Evolutionary conservation across 2,329 filamentous ascomycete genomes (phyloP).

Genomic region (Aspergillus aculeatinus): DNA sequence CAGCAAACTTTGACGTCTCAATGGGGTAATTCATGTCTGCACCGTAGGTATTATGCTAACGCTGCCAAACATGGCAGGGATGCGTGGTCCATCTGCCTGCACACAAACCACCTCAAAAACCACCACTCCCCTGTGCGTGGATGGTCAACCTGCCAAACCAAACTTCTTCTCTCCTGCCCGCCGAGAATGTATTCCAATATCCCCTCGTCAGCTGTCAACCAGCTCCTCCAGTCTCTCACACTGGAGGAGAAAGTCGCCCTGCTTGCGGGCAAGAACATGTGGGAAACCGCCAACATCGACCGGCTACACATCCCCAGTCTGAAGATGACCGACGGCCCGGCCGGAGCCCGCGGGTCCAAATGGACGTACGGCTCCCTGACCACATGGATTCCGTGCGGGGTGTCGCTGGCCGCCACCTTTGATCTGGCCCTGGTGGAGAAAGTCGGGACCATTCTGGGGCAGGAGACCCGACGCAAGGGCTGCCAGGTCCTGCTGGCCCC

Average conservation of each 20-base stretch:
- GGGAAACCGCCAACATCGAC: not conserved
- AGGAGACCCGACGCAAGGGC: not conserved
- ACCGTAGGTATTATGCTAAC: too few relatives aligned
- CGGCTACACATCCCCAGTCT: not conserved
- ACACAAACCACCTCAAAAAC: too few relatives aligned
- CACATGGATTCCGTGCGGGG: conserved; percentile 5
- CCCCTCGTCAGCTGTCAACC: not conserved
- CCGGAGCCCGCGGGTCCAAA: conserved; percentile 4
- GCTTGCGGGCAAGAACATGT: conserved; percentile 2
- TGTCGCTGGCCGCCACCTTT: conserved; percentile 3
- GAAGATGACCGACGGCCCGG: conserved; percentile 9
- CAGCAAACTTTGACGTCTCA: too few relatives aligned
- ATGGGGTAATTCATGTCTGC: too few relatives aligned
- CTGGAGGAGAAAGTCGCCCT: conserved; percentile 7
- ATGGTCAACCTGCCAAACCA: too few relatives aligned
- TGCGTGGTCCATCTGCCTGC: too few relatives aligned
- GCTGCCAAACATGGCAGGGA: too few relatives aligned
- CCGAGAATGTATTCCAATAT: too few relatives aligned
- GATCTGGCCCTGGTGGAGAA: not conserved
- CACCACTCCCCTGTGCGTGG: too few relatives aligned
- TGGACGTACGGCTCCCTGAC: conserved; percentile 3
- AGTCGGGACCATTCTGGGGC: not conserved
- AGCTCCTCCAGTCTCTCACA: not conserved
- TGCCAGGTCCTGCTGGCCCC: conserved; percentile 6
- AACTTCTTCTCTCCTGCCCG: too few relatives aligned